Evolutionary conservation across 2,329 filamentous ascomycete genomes (phyloP), one percentile per base, ranked within the genome.

Genomic region (Sphaerulina populicola): DNA sequence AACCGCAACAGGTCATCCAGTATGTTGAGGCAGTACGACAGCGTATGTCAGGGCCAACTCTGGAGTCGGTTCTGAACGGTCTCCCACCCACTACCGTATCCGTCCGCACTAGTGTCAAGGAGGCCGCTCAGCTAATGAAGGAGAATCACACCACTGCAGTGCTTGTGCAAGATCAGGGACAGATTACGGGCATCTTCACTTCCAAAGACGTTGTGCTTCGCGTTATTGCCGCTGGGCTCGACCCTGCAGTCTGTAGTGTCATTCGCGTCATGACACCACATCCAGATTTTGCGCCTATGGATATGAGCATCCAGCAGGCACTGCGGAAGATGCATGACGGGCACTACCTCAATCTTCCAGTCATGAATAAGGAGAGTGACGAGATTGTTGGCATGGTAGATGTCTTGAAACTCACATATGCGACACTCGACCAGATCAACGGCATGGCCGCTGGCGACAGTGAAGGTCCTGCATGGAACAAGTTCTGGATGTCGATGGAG

Each of bases 381-480:
- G 93, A 98, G 71, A 98, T 98, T 66, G 93, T 98, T 52, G 93
- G 93, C 64, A 98, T 98, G 93, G 93, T 98, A 23, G 93, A 98
- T 70, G 93, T 98, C 53, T 80, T 98, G 56, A 97, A 97, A 74
- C 78, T 98, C 64, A 98, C 93, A 18, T 98, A 98, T 71, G 93
- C 93, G 44, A 98, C 93, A 4, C 79, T 98, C 47, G 93, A 98
- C 71, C 91, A 84, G 77, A 83, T 85, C 66, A 97, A 97, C 74
- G 89, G 88, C 53, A 97, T 98, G 84, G 83, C 80, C 37, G 89
- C 83, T 47, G 80, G 81, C 38, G 91, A 95, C 66, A 88, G 82
- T 62, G 93, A 98, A 71, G 93, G 93, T 0, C 93, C 93, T 4
- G 93, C 93, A 6, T 98, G 93, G 93, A 97, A 96, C 75, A 98